phyloP scores from a whole-genome alignment of 495 filamentous ascomycete genomes.

The Thozetella sp. region DNA sequence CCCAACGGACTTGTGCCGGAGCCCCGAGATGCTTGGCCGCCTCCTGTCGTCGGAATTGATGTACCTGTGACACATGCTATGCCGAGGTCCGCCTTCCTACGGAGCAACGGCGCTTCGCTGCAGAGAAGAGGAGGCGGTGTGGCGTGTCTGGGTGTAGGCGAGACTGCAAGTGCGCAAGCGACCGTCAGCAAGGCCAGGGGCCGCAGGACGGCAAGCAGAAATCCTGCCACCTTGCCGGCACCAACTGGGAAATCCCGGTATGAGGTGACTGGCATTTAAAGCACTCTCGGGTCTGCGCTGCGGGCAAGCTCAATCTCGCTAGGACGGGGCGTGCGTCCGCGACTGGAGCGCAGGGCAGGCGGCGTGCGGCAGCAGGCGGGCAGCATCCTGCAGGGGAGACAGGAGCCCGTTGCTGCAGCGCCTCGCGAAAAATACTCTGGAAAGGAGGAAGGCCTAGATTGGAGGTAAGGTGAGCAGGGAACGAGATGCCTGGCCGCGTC shows the following conservation, averaged over 20 bases:
- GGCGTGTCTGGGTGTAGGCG: not conserved
- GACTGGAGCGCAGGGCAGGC: not conserved
- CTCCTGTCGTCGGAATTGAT: not conserved
- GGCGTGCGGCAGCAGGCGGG: too few relatives aligned
- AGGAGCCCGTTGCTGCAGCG: too few relatives aligned
- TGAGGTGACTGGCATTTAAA: not conserved
- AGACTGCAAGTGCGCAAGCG: constrained; percentile 2
- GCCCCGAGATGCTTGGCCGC: too few relatives aligned
- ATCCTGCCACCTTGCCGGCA: not conserved
- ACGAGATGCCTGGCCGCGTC: too few relatives aligned
- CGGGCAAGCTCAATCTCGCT: not conserved
- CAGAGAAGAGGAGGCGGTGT: not conserved
- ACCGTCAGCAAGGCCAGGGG: not conserved
- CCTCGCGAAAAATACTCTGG: too few relatives aligned
- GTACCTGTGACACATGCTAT: not conserved
- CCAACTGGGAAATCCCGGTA: constrained; percentile 1
- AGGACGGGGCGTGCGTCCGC: not conserved
- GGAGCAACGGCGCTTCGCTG: not conserved
- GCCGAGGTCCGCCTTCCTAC: not conserved
- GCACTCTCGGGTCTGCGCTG: not conserved
- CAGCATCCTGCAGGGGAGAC: too few relatives aligned
- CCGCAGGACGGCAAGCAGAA: not conserved
- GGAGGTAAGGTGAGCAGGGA: too few relatives aligned
- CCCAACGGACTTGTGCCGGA: too few relatives aligned
- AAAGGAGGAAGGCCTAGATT: too few relatives aligned